Evolutionary conservation across 305 asterid genomes (phyloP).

Genomic region (Rubia balearica): DNA sequence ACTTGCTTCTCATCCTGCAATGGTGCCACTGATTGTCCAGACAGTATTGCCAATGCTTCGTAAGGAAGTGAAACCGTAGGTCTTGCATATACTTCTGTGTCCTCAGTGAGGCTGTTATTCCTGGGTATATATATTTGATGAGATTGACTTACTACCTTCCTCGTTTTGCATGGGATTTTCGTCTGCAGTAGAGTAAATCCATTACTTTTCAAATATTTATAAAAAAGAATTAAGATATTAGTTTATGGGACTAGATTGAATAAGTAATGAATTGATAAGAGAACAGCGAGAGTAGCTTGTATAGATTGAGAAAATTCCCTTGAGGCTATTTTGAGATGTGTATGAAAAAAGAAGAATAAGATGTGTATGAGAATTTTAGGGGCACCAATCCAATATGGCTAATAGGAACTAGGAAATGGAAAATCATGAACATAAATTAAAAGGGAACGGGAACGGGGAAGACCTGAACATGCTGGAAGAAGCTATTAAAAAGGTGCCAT

Average conservation of each 20-base stretch:
- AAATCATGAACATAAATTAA: not conserved
- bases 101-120: not conserved
- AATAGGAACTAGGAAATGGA: not conserved
- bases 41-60: constrained; percentile 91
- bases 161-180: not conserved
- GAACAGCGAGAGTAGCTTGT: not conserved
- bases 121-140: not conserved
- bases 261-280: not conserved
- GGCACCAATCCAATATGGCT: not conserved
- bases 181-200: constrained; percentile 1
- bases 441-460: not conserved
- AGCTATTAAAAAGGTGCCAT: not conserved
- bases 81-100: constrained; percentile 9
- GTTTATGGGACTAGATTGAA: not conserved
- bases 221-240: not conserved
- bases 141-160: not conserved
- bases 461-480: not conserved
- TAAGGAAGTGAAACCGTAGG: constrained; percentile 72
- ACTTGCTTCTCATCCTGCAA: constrained; percentile 83
- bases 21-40: constrained; percentile 82
- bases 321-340: not conserved
- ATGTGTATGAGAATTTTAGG: not conserved
- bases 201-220: not conserved
- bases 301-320: not conserved
- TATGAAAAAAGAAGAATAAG: too few relatives aligned